phyloP scores from a whole-genome alignment of 345 rosid species.

The Toxicodendron radicans region DNA sequence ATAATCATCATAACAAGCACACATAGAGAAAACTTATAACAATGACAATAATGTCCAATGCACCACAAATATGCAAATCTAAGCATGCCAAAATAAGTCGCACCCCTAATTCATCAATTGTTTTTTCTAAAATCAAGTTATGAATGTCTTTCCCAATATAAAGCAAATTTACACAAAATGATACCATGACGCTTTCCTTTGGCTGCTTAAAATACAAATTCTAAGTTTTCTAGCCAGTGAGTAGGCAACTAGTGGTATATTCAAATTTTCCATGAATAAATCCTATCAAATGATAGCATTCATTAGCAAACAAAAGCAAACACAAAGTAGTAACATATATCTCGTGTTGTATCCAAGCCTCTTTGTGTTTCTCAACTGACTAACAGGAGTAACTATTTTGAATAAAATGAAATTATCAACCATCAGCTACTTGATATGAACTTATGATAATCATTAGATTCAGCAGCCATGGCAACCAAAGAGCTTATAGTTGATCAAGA shows the following conservation, averaged over 20 bases:
- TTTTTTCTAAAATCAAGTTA: background rate
- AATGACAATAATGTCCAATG: background rate
- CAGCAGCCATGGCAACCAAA: slow-evolving; percentile 6
- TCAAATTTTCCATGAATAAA: background rate
- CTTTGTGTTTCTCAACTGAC: background rate
- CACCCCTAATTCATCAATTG: background rate
- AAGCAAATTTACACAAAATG: background rate
- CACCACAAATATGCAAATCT: background rate
- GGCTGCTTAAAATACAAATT: background rate
- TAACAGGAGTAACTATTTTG: background rate
- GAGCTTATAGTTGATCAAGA: slow-evolving; percentile 8
- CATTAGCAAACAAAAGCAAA: background rate
- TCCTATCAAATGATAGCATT: background rate
- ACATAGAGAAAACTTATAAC: background rate
- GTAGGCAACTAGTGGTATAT: background rate
- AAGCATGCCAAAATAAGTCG: background rate
- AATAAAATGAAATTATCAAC: slow-evolving; percentile 7
- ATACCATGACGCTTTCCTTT: background rate
- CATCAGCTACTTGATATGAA: background rate
- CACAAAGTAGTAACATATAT: slow-evolving; percentile 5
- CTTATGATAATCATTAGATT: slow-evolving; percentile 8
- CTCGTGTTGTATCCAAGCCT: background rate
- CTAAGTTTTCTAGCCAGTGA: background rate
- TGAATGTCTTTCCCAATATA: background rate
- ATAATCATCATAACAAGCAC: background rate